Base-by-base conservation (phyloP, 441 rosid genomes). In the Adansonia madagascariensis region DNA sequence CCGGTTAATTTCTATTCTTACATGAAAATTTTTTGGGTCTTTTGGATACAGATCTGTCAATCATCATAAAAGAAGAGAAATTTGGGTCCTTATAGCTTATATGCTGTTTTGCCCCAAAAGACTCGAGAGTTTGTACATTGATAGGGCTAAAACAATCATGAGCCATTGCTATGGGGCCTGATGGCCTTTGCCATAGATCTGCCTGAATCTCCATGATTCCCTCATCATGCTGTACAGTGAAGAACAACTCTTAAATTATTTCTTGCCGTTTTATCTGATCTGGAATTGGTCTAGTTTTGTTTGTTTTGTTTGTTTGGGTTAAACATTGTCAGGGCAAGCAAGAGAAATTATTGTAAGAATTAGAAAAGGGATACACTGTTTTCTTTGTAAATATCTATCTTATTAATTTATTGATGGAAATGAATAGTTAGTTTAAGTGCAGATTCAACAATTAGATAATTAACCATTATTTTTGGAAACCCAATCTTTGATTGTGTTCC, bases 371-470 rank as follows among this genome's bases (percentile, higher is more conserved):
- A 4, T 12, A 41, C 12, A 0, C 3, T 35, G 1, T 31, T 63
- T 82, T 31, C 44, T 82, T 79, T 69, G 56, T 24, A 49, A 82
- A 79, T n/a, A 83, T 80, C 5, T 57, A 6, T 39, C 52, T 44
- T 8, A 27, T 12, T 59, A 59, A 59, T 9, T 43, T 10, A 9
- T 73, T 79, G 56, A 64, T 68, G 72, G 66, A 59, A 22, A 64
- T 27, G 14, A 53, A 12, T 24, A 5, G 69, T 69, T 15, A 24
- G 8, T 24, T 57, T 49, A 49, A 53, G 68, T 44, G 71, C 14
- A 22, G 11, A 57, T 2, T 59, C 63, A 59, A 18, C 15, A 31
- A 31, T 31, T 31, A 31, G 35, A 31, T 31, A 31, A 31, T 31
- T 31, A 31, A 31, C 35, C 35, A 31, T 31, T 31, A 31, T 31